These are phyloP conservation scores for Tylopilus plumbeoviolaceoides DNA, from an alignment of 768 basidiomycete genomes.

Conservation along the genomic window DNA sequence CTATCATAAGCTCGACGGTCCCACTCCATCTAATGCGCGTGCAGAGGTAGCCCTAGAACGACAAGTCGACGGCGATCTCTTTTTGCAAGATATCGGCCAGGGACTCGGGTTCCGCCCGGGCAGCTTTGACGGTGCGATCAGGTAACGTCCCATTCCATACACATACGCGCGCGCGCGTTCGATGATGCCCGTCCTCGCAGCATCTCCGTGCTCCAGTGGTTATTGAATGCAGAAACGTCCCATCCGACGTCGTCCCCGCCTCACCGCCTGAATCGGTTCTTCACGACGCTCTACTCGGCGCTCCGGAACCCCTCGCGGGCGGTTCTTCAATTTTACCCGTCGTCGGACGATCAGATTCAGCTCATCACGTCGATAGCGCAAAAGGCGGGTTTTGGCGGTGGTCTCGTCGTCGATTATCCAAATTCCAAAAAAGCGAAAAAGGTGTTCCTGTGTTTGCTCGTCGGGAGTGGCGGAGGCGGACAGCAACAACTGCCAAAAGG, in stretches of 20 bases:
- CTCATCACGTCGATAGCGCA: constrained; percentile 92
- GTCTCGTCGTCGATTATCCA: constrained; percentile 94
- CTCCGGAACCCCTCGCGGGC: constrained; percentile 84
- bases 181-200: constrained; percentile 38
- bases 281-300: constrained; percentile 86
- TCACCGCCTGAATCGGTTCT: constrained; percentile 82
- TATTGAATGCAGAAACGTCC: constrained; percentile 93
- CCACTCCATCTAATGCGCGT: not conserved
- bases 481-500: constrained; percentile 71
- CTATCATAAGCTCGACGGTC: not conserved
- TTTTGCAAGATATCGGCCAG: constrained; percentile 96
- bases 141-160: constrained; percentile 40
- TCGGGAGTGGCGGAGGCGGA: constrained; percentile 65
- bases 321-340: constrained; percentile 92
- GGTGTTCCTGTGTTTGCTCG: constrained; percentile 89
- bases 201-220: constrained; percentile 98
- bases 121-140: constrained; percentile 96
- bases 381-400: constrained; percentile 94
- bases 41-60: constrained; percentile 93
- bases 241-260: constrained; percentile 86
- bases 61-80: constrained; percentile 93
- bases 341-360: constrained; percentile 94
- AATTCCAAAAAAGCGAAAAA: constrained; percentile 96
- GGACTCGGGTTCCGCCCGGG: constrained; percentile 97
- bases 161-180: not conserved